These are phyloP conservation scores for Epithemia pelagica DNA, from an alignment of 108 stramenopile species.

Conservation along the genomic window DNA sequence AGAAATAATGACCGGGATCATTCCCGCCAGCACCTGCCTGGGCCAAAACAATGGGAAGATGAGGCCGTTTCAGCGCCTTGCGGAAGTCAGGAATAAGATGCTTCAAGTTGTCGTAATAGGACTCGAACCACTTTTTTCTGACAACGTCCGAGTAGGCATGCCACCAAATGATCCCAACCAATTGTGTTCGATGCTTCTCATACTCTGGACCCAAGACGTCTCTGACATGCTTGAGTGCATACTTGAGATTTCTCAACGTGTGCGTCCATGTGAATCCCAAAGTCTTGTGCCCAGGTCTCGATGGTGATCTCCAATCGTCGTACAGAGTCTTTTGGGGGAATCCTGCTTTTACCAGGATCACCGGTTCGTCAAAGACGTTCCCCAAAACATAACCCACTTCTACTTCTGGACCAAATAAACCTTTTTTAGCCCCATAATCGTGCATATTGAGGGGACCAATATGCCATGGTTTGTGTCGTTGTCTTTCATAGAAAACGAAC, in stretches of 20 bases:
- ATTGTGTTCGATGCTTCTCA: background rate
- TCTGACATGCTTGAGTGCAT: constrained; percentile 19
- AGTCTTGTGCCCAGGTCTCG: constrained; percentile 13
- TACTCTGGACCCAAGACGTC: constrained; percentile 9
- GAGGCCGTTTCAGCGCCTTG: background rate
- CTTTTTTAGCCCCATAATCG: constrained; percentile 17
- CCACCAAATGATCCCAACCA: constrained; percentile 27
- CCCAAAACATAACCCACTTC: constrained; percentile 33
- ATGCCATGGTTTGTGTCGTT: constrained; percentile 14
- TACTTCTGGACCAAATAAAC: constrained; percentile 41
- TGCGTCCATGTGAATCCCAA: constrained; percentile 25
- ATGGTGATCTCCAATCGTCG: constrained; percentile 33
- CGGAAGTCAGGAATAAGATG: constrained; percentile 20
- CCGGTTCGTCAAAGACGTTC: constrained; percentile 23
- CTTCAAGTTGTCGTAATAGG: constrained; percentile 22
- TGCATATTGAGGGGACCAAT: constrained; percentile 13
- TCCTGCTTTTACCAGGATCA: constrained; percentile 30
- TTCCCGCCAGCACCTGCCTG: constrained; percentile 6
- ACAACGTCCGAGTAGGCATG: constrained; percentile 35
- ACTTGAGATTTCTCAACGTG: constrained; percentile 10
- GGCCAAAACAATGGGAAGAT: constrained; percentile 7
- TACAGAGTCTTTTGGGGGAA: constrained; percentile 26
- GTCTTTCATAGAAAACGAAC: constrained; percentile 6
- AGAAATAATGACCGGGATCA: background rate
- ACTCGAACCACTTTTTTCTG: constrained; percentile 10